These are phyloP conservation scores for Pseudocercospora pini-densiflorae DNA, from an alignment of 2,329 filamentous ascomycete genomes.

Conservation along the genomic window DNA sequence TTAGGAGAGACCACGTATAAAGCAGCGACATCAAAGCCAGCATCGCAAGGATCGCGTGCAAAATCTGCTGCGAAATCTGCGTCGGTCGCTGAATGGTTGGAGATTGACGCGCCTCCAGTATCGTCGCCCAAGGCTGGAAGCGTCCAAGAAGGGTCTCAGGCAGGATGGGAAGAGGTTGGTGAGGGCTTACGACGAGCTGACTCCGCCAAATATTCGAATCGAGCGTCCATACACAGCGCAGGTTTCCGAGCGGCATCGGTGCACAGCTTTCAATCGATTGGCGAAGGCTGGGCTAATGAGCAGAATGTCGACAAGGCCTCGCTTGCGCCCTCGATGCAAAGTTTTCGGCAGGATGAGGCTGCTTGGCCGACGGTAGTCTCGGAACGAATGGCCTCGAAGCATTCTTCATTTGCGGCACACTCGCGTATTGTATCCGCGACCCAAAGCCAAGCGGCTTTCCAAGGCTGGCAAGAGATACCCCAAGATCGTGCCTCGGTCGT, in stretches of 20 bases:
- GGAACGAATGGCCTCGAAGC: neutral
- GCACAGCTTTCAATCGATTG: conserved; percentile 1
- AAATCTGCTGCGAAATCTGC: neutral
- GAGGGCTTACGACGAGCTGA: neutral
- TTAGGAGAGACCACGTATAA: neutral
- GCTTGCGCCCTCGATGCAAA: neutral
- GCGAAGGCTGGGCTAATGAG: neutral
- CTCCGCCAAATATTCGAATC: neutral
- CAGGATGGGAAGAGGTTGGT: neutral
- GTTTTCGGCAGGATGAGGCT: neutral
- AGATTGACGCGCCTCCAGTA: neutral
- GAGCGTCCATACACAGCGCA: neutral
- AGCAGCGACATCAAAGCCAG: neutral
- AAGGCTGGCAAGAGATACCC: neutral
- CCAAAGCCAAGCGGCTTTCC: neutral
- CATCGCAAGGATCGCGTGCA: neutral
- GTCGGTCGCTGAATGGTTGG: neutral
- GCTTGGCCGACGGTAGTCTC: neutral
- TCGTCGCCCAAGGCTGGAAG: neutral
- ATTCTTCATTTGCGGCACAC: neutral
- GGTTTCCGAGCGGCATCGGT: neutral
- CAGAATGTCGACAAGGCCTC: neutral
- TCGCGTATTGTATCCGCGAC: neutral
- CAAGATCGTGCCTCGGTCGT: neutral
- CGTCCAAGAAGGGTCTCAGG: neutral